Evolutionary conservation across 805 yeast species (phyloP).

Genomic region (Candida morakotiae): DNA sequence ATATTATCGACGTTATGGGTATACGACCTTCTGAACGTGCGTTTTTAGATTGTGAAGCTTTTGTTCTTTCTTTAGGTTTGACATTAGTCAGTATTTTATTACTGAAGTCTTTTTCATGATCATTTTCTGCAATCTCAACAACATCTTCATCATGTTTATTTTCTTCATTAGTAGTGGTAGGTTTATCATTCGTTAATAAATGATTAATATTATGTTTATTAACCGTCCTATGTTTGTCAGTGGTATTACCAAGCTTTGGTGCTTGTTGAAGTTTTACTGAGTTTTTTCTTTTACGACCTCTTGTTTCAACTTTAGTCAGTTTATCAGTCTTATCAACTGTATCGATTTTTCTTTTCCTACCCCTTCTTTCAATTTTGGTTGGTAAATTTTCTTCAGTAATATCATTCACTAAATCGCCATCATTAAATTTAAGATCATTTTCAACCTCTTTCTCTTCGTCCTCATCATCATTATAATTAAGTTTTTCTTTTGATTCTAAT

Average conservation of each 20-base stretch:
- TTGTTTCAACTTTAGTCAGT: slow-evolving; percentile 4
- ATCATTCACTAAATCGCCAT: too few relatives aligned
- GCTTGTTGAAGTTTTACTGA: background rate
- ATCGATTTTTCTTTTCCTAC: slow-evolving; percentile 7
- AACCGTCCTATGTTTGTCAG: background rate
- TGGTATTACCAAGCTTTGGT: too few relatives aligned
- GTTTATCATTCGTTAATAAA: slow-evolving; percentile 7
- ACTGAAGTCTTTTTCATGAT: background rate
- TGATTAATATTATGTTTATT: slow-evolving; percentile 9
- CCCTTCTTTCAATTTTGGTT: slow-evolving; percentile 5
- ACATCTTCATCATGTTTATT: too few relatives aligned
- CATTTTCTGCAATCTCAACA: background rate
- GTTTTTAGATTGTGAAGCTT: background rate
- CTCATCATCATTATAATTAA: background rate
- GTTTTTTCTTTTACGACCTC: slow-evolving; percentile 9
- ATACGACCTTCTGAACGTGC: slow-evolving; percentile 1
- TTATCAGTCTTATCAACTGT: background rate
- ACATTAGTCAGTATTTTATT: too few relatives aligned
- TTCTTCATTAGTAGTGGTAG: background rate
- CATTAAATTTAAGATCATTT: background rate
- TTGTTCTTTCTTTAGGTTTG: background rate
- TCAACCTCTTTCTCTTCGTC: background rate
- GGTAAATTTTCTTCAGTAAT: background rate
- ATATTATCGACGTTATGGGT: slow-evolving; percentile 12
- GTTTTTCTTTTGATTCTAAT: background rate